Base-by-base conservation (phyloP, 1,284 basidiomycete species). In the Nidula niveotomentosa region DNA sequence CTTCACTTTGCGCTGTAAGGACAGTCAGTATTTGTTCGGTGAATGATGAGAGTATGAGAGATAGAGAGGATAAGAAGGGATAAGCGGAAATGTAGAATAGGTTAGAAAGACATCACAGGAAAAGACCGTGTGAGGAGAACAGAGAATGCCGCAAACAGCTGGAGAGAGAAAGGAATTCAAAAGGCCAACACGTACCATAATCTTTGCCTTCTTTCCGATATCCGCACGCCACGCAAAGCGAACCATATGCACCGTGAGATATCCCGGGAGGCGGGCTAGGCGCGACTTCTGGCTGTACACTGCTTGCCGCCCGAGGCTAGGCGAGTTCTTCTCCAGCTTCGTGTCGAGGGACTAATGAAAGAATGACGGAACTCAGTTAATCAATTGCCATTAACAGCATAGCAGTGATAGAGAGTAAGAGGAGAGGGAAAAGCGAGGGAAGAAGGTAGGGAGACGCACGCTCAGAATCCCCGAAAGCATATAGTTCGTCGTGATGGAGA, bases 191-290 rank as follows among this genome's bases (percentile, higher is more conserved):
- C 34, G 4, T 54, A 88, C 87, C 93, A 96, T 93, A 67, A 96
- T 94, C 74, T 96, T 96, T 1, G 92, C 86, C 66, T 95, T 96
- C 76, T 94, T 95, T 60, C 78, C 77, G 56, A 98, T 96, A 62
- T 98, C 96, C 46, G 86, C 79, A 58, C 94, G 80, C 96, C 96
- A 99, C 60, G 90, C 93, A 72, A 99, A 99, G 48, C 97, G 88
- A 6, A 96, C 94, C 88, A 98, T 92, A 63, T 96, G 94, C 3
- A 96, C 84, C 8, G 90, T 88, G 41, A 97, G 80, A 67, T 96
- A 94, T 5, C 83, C 72, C 0, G 96, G 97, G 30, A 98, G 76
- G 12, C 96, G 83, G 5, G 92, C 86, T 49, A 99, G 72, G 3
- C 94, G 86, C 7, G 92, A 91, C 45, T 83, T 85, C 69, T 93